Conservation (phyloP, 2,329 filamentous ascomycete species). For the Aspergillus flavus region DNA sequence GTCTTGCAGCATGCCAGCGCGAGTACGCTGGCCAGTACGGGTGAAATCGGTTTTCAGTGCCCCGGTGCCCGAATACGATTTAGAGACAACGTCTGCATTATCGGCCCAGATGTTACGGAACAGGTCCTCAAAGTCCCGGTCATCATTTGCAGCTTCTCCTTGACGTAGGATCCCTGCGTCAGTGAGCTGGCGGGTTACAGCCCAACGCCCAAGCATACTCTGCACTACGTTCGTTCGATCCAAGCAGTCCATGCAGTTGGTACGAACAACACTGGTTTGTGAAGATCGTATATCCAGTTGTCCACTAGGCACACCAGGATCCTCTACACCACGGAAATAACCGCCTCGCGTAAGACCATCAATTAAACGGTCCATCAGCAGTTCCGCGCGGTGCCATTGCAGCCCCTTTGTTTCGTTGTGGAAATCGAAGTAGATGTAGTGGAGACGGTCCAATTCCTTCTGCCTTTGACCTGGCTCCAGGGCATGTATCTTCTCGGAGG, state of each 20-base stretch:
- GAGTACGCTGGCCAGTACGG: constrained; percentile 86
- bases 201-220: constrained; percentile 91
- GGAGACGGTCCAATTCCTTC: constrained; percentile 76
- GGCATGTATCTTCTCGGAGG: constrained; percentile 77
- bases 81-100: constrained; percentile 93
- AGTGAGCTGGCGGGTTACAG: constrained; percentile 82
- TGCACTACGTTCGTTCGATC: constrained; percentile 98
- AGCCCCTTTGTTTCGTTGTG: constrained; percentile 96
- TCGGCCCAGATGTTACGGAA: constrained; percentile 99
- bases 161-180: constrained; percentile 78
- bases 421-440: constrained; percentile 98
- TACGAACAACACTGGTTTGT: constrained; percentile 89
- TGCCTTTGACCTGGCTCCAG: constrained; percentile 66
- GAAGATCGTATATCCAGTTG: constrained; percentile 76
- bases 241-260: constrained; percentile 99
- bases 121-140: constrained; percentile 79
- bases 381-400: constrained; percentile 86
- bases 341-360: constrained; percentile 76
- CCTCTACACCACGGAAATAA: constrained; percentile 91
- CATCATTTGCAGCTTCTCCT: constrained; percentile 78
- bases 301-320: constrained; percentile 70
- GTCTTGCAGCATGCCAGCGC: constrained; percentile 81
- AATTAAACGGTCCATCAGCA: constrained; percentile 79
- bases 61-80: constrained; percentile 90
- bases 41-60: constrained; percentile 98